phyloP scores from a whole-genome alignment of 176 grass and related monocot genomes.

The Canna indica region DNA sequence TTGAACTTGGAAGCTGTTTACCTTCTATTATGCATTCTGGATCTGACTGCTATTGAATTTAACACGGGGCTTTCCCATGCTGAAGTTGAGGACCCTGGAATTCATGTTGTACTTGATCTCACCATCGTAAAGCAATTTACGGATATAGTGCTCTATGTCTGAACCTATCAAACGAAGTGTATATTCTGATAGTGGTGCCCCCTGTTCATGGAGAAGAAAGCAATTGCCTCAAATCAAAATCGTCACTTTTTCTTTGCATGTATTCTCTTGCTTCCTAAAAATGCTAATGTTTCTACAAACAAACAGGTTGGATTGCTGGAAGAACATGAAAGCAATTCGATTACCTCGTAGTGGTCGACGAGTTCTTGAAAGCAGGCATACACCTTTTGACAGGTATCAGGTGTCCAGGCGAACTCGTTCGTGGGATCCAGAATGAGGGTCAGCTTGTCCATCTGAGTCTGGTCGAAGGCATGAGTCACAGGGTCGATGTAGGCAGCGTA shows the following conservation, averaged over 20 bases:
- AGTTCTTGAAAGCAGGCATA: constrained; percentile 89
- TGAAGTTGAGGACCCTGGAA: constrained; percentile 74
- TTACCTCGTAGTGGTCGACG: constrained; percentile 83
- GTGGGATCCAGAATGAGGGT: constrained; percentile 78
- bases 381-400: constrained; percentile 68
- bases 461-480: constrained; percentile 83
- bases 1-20: too few species aligned
- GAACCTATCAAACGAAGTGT: constrained; percentile 78
- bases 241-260: too few species aligned
- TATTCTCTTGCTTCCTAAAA: too few species aligned
- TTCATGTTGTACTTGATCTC: constrained; percentile 97
- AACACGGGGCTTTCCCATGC: constrained; percentile 89
- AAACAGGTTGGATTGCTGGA: too few species aligned
- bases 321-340: background rate
- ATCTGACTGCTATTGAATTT: constrained; percentile 79
- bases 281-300: too few species aligned
- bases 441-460: constrained; percentile 96
- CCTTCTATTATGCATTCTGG: constrained; percentile 31
- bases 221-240: background rate
- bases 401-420: constrained; percentile 81
- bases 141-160: constrained; percentile 85
- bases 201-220: constrained; percentile 32
- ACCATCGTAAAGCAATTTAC: constrained; percentile 78
- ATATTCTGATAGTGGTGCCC: constrained; percentile 68
- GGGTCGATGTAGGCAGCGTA: constrained; percentile 96